Base-by-base conservation (phyloP, 202 grass and related monocot genomes). In the Carex sylvatica region DNA sequence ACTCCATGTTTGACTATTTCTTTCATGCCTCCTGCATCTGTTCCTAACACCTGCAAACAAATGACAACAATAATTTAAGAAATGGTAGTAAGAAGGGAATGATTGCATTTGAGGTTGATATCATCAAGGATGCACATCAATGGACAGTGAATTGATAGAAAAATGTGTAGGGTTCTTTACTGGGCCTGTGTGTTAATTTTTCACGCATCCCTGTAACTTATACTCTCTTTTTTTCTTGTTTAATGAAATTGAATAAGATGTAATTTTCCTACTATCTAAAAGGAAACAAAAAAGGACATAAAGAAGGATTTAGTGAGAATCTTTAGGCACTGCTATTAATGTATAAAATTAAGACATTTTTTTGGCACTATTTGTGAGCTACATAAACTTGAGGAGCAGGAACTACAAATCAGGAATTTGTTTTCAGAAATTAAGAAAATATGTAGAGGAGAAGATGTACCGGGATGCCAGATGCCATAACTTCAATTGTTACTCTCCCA, bases 401-500 rank as follows among this genome's bases (percentile, higher is more conserved):
- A 75, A 75, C 11, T 18, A 55, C 13, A 54, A n/a, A 33, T 54
- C 0, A 1, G 49, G 26, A 6, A 75, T 75, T 33, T 55, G 18
- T 31, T 75, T 80, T 44, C 46, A 68, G 23, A 10, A 69, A 68
- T 52, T 82, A 82, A 51, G 14, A 82, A 54, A 68, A 52, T 4
- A 31, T 67, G 24, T 69, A 68, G 44, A 58, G 26, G 35, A 58
- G 9, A 33, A 77, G 26, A 77, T 58, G 14, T 87, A 90, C 88
- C 61, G 81, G 88, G 52, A 90, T 68, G 82, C 88, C 81, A 77
- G 87, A 90, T 81, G 88, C 88, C 88, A 90, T 90, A 85, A 85
- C 88, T 90, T 90, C 88, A 82, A 90, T 84, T 76, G 85, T 87
- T 53, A 87, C 85, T 58, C 82, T 82, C 49, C 82, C 88, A 87